Evolutionary conservation across 306 rosid species (phyloP), one percentile per base, ranked within the genome.

Genomic region (Styphnolobium japonicum): DNA sequence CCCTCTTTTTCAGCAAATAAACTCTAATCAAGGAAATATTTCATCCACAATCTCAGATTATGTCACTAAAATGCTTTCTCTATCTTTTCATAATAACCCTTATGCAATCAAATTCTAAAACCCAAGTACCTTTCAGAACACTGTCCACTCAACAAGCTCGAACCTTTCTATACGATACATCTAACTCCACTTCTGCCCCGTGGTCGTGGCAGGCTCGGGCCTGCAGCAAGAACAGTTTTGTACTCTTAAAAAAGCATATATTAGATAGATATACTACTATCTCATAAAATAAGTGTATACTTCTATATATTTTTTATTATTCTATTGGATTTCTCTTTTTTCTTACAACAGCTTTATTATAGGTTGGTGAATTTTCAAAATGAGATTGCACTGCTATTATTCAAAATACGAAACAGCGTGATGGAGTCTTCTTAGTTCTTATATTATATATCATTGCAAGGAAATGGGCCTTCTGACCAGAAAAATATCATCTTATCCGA

Each of bases 51-150:
- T 8, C 73, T 71, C 11, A 53, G 78, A 55, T 63, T 76, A 36
- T 11, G 79, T 22, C 43, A 46, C 14, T 34, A 16, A 42, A 37
- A 16, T n/a, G 3, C 22, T 69, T 80, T 69, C 25, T 40, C 48
- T 18, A 10, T 67, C 68, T 23, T 42, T 53, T 55, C 66, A 75
- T 73, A 76, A 29, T 25, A 39, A 56, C 14, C 73, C 75, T 15
- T 10, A 27, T 42, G 42, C 19, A 23, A 87, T 79, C 84, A 73
- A 82, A 80, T 77, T 55, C 71, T 66, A 9, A 34, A n/a, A 22
- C 60, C 12, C 53, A 71, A 57, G 56, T 84, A 60, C 73, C 83
- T 73, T 81, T 75, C 80, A 75, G 43, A 82, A 83, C 85, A 55
- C 79, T 81, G 81, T 88, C 87, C 48, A 75, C 68, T 53, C 31